Conservation (phyloP, 305 asterid species). For the Caryopteris hybrid region DNA sequence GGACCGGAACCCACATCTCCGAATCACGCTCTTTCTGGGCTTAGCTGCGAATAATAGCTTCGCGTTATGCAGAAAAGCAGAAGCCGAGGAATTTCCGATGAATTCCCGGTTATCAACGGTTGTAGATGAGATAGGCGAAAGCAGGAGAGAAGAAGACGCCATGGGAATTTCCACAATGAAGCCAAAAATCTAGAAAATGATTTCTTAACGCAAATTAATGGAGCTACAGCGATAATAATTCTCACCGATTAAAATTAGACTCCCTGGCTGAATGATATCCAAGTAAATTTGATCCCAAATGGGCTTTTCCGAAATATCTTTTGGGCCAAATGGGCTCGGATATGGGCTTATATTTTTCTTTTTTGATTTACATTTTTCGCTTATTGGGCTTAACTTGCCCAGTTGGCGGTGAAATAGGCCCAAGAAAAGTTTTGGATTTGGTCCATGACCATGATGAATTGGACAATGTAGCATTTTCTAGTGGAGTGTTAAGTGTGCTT, state of each 20-base stretch:
- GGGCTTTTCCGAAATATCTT: background rate
- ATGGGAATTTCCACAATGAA: slow-evolving; percentile 18
- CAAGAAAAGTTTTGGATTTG: too few species aligned
- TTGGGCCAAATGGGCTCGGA: background rate
- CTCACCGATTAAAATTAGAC: background rate
- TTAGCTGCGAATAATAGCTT: slow-evolving; percentile 40
- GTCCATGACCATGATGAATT: too few species aligned
- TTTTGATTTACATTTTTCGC: background rate
- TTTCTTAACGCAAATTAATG: background rate
- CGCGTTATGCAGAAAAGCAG: slow-evolving; percentile 36
- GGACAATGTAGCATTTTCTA: too few species aligned
- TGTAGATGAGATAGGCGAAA: slow-evolving; percentile 48
- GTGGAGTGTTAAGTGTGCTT: too few species aligned
- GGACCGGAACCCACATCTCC: slow-evolving; percentile 50
- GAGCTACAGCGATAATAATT: background rate
- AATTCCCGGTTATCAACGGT: slow-evolving; percentile 32
- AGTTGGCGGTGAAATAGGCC: too few species aligned
- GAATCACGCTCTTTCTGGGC: slow-evolving; percentile 21
- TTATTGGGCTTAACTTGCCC: background rate
- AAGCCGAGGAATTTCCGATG: slow-evolving; percentile 13
- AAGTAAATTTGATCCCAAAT: background rate
- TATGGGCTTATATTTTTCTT: background rate
- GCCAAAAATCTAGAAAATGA: background rate
- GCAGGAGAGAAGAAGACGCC: slow-evolving; percentile 46
- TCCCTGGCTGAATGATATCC: background rate